A percentile compares a stretch with the other conserved stretches of the same genome.
These are phyloP conservation scores for Castanea sativa DNA, from an alignment of 306 rosid genomes.

Conservation along the genomic window DNA sequence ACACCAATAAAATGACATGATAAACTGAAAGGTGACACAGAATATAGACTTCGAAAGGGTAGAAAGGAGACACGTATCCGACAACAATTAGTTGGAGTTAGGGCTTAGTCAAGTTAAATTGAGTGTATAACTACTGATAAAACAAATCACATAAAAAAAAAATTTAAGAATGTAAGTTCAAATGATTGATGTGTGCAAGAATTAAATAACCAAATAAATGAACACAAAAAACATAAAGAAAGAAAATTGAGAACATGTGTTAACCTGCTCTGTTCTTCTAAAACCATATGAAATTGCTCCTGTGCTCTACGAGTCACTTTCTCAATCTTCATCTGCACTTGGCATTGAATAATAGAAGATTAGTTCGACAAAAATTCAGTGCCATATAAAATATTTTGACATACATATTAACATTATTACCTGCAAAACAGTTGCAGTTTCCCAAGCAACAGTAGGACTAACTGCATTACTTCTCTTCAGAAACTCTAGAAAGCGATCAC, in stretches of 20 bases:
- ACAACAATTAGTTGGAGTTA: not conserved
- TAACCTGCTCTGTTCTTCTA: slow-evolving; percentile 95
- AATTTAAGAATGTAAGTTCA: not conserved
- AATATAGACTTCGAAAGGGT: not conserved
- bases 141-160: not conserved
- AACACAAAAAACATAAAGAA: slow-evolving; percentile 1
- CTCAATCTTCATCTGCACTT: slow-evolving; percentile 80
- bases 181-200: not conserved
- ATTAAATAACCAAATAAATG: slow-evolving; percentile 6
- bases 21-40: not conserved
- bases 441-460: slow-evolving; percentile 88
- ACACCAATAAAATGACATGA: not conserved
- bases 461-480: slow-evolving; percentile 85
- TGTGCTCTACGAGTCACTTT: slow-evolving; percentile 93
- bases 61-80: not conserved
- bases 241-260: not conserved
- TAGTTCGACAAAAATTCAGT: not conserved
- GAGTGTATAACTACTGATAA: not conserved
- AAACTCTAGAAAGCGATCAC: slow-evolving; percentile 81
- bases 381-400: not conserved
- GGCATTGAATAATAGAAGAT: slow-evolving; percentile 11
- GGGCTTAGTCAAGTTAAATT: not conserved
- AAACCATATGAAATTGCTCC: slow-evolving; percentile 90
- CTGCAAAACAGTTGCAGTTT: slow-evolving; percentile 97
- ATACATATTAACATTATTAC: slow-evolving; percentile 38